phyloP scores from a whole-genome alignment of 2,329 filamentous ascomycete genomes.

The Talaromyces rugulosus region DNA sequence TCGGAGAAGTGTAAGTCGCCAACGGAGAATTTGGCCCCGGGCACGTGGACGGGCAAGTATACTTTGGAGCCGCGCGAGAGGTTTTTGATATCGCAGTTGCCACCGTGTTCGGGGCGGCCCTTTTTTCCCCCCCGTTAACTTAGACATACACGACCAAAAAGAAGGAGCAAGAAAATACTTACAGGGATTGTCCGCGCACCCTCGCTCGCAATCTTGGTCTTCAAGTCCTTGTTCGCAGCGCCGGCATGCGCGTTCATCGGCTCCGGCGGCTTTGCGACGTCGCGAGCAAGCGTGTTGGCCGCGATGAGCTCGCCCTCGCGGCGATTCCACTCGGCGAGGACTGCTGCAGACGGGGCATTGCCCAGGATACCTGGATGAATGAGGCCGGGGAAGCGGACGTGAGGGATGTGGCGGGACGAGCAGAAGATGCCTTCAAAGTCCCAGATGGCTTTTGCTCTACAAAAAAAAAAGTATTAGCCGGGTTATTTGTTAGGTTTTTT shows the following conservation, averaged over 20 bases:
- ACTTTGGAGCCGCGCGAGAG: slow-evolving; percentile 74
- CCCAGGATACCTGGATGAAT: slow-evolving; percentile 92
- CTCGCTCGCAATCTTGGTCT: slow-evolving; percentile 66
- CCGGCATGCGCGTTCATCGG: slow-evolving; percentile 71
- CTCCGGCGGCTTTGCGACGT: slow-evolving; percentile 74
- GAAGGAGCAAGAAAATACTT: neutral
- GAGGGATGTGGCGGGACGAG: slow-evolving; percentile 79
- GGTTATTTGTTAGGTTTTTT: neutral
- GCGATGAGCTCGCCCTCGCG: slow-evolving; percentile 77
- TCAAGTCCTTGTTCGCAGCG: slow-evolving; percentile 53
- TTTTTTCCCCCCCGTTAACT: slow-evolving; percentile 11
- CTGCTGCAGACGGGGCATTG: slow-evolving; percentile 74
- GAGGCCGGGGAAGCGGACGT: slow-evolving; percentile 80
- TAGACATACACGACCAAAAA: neutral
- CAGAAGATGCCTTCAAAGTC: slow-evolving; percentile 77
- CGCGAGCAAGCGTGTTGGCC: slow-evolving; percentile 56
- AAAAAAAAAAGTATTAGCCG: neutral
- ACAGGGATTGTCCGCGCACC: slow-evolving; percentile 80
- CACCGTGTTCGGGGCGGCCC: slow-evolving; percentile 78
- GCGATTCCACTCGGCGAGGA: slow-evolving; percentile 77
- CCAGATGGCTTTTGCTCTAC: slow-evolving; percentile 66
- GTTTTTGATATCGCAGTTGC: slow-evolving; percentile 91
- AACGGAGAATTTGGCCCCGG: slow-evolving; percentile 83
- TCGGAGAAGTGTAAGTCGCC: slow-evolving; percentile 85
- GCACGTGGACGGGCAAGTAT: slow-evolving; percentile 81